phyloP scores from a whole-genome alignment of 139 green algal genomes.

The Eudorina sp. region DNA sequence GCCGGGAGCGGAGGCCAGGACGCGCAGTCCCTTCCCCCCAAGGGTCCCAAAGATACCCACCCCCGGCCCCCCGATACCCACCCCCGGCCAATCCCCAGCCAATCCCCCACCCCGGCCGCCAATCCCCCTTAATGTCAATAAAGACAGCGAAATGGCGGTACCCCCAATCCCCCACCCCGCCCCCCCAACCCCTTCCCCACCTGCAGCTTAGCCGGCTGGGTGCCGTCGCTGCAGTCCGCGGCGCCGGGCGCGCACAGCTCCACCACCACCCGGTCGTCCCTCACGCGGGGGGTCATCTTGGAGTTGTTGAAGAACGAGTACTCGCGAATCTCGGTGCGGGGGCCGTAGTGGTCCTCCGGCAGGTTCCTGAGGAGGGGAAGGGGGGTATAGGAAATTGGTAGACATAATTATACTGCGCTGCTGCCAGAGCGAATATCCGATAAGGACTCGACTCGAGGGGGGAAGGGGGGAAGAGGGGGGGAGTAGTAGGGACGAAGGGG shows the following conservation, averaged over 20 bases:
- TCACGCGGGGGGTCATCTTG: not conserved
- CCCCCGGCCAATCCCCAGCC: no score
- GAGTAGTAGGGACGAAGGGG: no score
- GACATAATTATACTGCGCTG: no score
- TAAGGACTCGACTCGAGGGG: not conserved
- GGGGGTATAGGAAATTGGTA: no score
- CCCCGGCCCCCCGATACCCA: no score
- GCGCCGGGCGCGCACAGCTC: slow-evolving; percentile 59
- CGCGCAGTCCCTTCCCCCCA: no score
- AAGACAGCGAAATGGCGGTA: no score
- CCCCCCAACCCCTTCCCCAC: no score
- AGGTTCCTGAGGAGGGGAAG: not conserved
- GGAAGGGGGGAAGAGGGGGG: not conserved
- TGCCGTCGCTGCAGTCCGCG: slow-evolving; percentile 61
- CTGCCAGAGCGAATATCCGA: no score
- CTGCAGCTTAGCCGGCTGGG: slow-evolving; percentile 46
- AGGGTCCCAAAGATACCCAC: no score
- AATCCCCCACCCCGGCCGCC: not conserved
- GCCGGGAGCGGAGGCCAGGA: no score
- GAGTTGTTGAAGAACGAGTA: slow-evolving; percentile 80
- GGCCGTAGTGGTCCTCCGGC: slow-evolving; percentile 59
- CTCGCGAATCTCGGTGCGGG: slow-evolving; percentile 72
- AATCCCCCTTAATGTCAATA: not conserved
- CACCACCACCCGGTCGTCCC: slow-evolving; percentile 48
- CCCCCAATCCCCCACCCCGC: no score